These are phyloP conservation scores for Cryptococcus sp. DNA, from an alignment of 1,284 basidiomycete genomes.

Conservation along the genomic window DNA sequence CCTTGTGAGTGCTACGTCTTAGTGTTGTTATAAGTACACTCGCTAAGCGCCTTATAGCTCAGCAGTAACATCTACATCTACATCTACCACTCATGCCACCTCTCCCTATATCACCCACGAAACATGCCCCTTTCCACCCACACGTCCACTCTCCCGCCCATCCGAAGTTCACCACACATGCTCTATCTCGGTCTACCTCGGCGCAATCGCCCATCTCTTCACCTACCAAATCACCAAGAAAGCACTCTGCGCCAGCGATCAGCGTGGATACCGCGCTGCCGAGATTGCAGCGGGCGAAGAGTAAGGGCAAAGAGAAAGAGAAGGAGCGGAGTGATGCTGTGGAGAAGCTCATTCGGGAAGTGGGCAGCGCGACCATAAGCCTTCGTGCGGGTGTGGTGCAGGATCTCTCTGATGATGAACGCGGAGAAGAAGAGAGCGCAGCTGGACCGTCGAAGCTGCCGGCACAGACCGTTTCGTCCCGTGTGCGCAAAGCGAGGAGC, in stretches of 20 bases:
- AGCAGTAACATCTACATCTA: neutral
- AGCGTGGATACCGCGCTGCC: neutral
- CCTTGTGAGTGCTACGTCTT: no score
- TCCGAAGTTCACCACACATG: slow-evolving; percentile 4
- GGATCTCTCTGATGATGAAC: slow-evolving; percentile 20
- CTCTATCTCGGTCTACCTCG: neutral
- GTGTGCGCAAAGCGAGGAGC: slow-evolving; percentile 3
- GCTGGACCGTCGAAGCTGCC: neutral
- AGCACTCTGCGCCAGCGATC: neutral
- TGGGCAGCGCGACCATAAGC: slow-evolving; percentile 39
- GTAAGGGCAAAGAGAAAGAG: slow-evolving; percentile 21
- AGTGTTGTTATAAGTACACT: neutral
- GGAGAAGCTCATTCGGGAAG: slow-evolving; percentile 17
- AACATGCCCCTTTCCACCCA: slow-evolving; percentile 15
- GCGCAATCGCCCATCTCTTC: slow-evolving; percentile 4
- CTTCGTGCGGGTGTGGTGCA: slow-evolving; percentile 25
- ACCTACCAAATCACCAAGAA: slow-evolving; percentile 17
- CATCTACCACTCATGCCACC: slow-evolving; percentile 1
- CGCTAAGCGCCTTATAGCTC: neutral
- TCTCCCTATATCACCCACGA: slow-evolving; percentile 7
- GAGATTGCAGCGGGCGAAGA: slow-evolving; percentile 12
- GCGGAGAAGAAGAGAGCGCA: slow-evolving; percentile 12
- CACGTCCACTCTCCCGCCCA: slow-evolving; percentile 9
- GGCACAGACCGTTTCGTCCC: neutral
- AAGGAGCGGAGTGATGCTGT: neutral